These are phyloP conservation scores for Fusarium scirpi DNA, from an alignment of 2,329 filamentous ascomycete species.

Conservation along the genomic window DNA sequence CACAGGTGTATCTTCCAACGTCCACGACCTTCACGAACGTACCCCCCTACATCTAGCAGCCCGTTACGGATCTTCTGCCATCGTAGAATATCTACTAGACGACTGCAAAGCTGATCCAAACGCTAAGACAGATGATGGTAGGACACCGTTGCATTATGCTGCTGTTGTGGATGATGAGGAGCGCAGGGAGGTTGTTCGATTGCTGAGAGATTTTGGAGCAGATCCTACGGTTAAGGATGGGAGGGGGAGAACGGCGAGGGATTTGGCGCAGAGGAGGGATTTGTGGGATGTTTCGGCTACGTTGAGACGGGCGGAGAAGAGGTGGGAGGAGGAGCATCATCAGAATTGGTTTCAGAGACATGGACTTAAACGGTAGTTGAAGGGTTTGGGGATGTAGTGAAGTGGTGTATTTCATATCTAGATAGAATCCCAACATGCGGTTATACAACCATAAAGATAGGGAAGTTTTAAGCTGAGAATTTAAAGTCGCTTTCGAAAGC, in stretches of 20 bases:
- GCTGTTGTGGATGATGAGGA: slow-evolving; percentile 50
- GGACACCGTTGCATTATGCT: slow-evolving; percentile 51
- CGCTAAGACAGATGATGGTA: slow-evolving; percentile 46
- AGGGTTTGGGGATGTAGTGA: neutral
- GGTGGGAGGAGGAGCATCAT: slow-evolving; percentile 51
- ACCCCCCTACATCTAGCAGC: slow-evolving; percentile 51
- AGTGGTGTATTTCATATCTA: neutral
- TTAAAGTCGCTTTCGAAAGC: slow-evolving; percentile 1
- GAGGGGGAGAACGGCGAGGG: slow-evolving; percentile 47
- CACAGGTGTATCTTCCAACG: slow-evolving; percentile 43
- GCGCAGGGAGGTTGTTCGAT: slow-evolving; percentile 47
- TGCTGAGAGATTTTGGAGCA: slow-evolving; percentile 48
- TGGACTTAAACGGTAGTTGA: slow-evolving; percentile 30
- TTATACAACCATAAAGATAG: slow-evolving; percentile 2
- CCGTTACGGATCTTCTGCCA: slow-evolving; percentile 46
- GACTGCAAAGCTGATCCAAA: slow-evolving; percentile 49
- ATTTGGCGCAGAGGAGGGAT: slow-evolving; percentile 50
- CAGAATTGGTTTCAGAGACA: slow-evolving; percentile 48
- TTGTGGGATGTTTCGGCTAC: slow-evolving; percentile 51
- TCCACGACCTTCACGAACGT: slow-evolving; percentile 48
- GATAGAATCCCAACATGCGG: neutral
- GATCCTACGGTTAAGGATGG: slow-evolving; percentile 47
- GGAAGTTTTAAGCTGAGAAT: slow-evolving; percentile 20
- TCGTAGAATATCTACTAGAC: slow-evolving; percentile 50
- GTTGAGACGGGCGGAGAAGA: slow-evolving; percentile 50